These are phyloP conservation scores for Rhodosporidiobolus sp. DNA, from an alignment of 768 basidiomycete genomes.

Conservation along the genomic window DNA sequence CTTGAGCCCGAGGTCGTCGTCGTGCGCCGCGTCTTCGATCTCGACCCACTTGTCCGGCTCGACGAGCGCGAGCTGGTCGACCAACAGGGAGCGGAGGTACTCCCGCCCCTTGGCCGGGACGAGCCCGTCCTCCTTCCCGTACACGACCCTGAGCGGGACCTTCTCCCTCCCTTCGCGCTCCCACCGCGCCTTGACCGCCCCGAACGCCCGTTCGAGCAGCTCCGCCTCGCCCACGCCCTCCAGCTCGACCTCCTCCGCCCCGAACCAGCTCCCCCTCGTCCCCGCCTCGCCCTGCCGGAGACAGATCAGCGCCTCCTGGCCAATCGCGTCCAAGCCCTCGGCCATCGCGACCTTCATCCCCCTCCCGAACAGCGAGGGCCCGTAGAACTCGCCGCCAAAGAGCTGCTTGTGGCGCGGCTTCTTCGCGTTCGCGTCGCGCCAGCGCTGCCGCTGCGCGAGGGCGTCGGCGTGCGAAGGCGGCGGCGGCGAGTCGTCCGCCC, in stretches of 20 bases:
- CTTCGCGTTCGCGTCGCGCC: background rate
- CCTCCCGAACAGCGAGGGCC: background rate
- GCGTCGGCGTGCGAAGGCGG: background rate
- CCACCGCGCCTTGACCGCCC: background rate
- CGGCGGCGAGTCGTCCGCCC: background rate
- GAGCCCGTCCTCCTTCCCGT: conserved; percentile 10
- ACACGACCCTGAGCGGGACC: conserved; percentile 10
- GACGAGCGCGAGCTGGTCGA: conserved; percentile 17
- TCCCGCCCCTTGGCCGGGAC: conserved; percentile 14
- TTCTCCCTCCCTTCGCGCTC: background rate
- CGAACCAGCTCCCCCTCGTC: conserved; percentile 15
- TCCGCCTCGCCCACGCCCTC: background rate
- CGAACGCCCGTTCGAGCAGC: conserved; percentile 21
- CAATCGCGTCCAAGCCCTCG: conserved; percentile 21
- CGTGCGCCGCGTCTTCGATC: conserved; percentile 18
- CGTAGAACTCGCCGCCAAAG: conserved; percentile 18
- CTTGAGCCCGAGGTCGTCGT: conserved; percentile 22
- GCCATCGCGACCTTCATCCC: conserved; percentile 2
- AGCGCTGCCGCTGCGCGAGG: background rate
- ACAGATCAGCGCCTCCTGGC: conserved; percentile 26
- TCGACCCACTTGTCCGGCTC: conserved; percentile 2
- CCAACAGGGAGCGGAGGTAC: conserved; percentile 13
- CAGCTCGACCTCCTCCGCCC: background rate
- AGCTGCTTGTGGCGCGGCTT: background rate
- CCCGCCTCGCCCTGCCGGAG: conserved; percentile 17